Base-by-base conservation (phyloP, 371 early-diverging fungal genomes). In the Mortierella sp. region DNA sequence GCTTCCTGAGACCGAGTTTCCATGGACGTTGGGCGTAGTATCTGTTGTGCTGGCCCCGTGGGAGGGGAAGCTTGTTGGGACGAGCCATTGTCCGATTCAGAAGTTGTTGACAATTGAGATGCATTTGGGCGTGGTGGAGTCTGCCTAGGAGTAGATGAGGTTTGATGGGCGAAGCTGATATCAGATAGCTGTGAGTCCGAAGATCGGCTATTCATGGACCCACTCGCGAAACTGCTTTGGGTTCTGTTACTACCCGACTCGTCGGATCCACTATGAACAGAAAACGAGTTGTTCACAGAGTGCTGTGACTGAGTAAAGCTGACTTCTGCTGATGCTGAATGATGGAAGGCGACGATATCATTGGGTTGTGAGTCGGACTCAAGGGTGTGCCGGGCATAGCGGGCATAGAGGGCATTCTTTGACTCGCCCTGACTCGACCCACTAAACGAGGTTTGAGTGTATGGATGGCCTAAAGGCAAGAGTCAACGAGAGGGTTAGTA, bases 111-210 rank as follows among this genome's bases (percentile, higher is more conserved):
- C 6, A n/a, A 26, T 31, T 55, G 64, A n/a, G 59, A 48, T 21
- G 31, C 24, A 23, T 38, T 43, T 13, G 10, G 24, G 2, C 54
- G 54, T 13, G 48, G 24, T 14, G 60, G 60, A 4, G 59, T 58
- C 8, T 28, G 34, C 6, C 55, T 28, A n/a, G 71, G 71, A n/a
- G 71, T 63, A 6, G 71, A 70, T 3, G 60, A 58, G 2, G 48
- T 64, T 5, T 47, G 46, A 5, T 59, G 23, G 2, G 41, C 16
- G 31, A 70, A 70, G 39, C 71, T 70, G 24, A 64, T 47, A 18
- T 70, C 55, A 3, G 70, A 69, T 12, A 16, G 27, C 34, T 60
- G 56, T 0, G 70, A 69, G 3, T 43, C 61, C 16, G 60, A 60
- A 0, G 67, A 60, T 24, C 54, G 58, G 38, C 58, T 61, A 28